Evolutionary conservation across 345 rosid genomes (phyloP), one percentile per base, ranked within the genome.

Genomic region (Melaleuca alternifolia): DNA sequence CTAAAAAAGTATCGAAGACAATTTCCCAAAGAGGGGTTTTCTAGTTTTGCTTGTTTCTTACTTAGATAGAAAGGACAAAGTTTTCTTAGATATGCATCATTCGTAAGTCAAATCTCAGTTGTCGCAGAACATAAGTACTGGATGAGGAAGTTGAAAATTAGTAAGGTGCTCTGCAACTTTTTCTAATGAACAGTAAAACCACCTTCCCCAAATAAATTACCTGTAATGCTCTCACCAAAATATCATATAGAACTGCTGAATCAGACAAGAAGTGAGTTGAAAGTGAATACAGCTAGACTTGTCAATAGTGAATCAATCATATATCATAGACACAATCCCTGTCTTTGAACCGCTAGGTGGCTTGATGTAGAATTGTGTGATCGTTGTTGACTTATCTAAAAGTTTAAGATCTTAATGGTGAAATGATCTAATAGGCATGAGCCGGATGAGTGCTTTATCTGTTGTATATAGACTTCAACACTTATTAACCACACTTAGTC

Each of bases 321-420:
- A 1, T 16, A 14, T 28, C 16, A 16, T 15, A n/a, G n/a, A 14
- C 76, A 30, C 5, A 7, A 7, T 0, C 5, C 10, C 1, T n/a
- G 0, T 15, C 76, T 33, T 33, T 65, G 0, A 65, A 33, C 13
- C 12, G 16, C 33, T 4, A 16, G 0, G 13, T 8, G 8, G 46
- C 24, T 33, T 1, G 0, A 0, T 7, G 24, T 65, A 65, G 6
- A 33, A 33, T 65, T 33, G 46, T 33, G 77, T 7, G 11, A 5
- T 16, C 14, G 5, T 62, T 15, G 76, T 71, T 24, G 0, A 24
- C 0, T 71, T 71, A 33, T 24, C 57, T 7, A 21, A 21, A 54
- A 3, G 26, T 9, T 23, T 21, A 54, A 54, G 26, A 8, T 71
- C 6, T 71, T 33, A 8, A 71, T 16, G 24, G 9, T 71, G 3